A percentile compares a stretch with the other conserved stretches of the same genome.
Conservation (phyloP, 805 yeast species). For the Candida oleophila region DNA sequence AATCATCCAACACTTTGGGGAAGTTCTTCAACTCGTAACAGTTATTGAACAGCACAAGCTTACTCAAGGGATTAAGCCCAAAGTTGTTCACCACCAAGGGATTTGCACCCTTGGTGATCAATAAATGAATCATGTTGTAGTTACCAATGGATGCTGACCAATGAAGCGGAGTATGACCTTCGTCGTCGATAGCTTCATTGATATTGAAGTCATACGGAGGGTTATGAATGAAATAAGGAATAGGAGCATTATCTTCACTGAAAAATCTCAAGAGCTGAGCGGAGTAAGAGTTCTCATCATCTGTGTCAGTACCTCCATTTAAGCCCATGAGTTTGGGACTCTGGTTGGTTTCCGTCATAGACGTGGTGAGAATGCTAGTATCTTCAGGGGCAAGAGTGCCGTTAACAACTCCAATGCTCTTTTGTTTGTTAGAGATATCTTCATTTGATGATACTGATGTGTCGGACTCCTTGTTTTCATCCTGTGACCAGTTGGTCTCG, state of each 20-base stretch:
- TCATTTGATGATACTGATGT: slow-evolving; percentile 37
- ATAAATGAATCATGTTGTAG: slow-evolving; percentile 68
- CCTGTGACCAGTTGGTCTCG: slow-evolving; percentile 47
- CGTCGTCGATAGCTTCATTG: slow-evolving; percentile 83
- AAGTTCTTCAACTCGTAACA: slow-evolving; percentile 80
- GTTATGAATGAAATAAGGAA: slow-evolving; percentile 65
- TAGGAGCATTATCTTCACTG: slow-evolving; percentile 40
- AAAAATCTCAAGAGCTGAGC: slow-evolving; percentile 41
- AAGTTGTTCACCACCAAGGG: slow-evolving; percentile 49
- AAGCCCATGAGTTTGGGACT: not conserved
- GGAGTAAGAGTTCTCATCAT: slow-evolving; percentile 45
- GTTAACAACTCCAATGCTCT: not conserved
- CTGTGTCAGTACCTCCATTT: slow-evolving; percentile 18
- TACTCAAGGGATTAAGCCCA: slow-evolving; percentile 86
- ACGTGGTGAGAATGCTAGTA: slow-evolving; percentile 3
- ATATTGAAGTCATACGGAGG: slow-evolving; percentile 68
- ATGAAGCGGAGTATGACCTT: slow-evolving; percentile 91
- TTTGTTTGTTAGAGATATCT: slow-evolving; percentile 4
- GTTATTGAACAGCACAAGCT: slow-evolving; percentile 84
- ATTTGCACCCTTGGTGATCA: slow-evolving; percentile 75
- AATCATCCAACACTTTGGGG: slow-evolving; percentile 70
- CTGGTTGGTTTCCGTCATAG: not conserved
- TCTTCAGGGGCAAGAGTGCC: not conserved
- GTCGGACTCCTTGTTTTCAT: slow-evolving; percentile 40
- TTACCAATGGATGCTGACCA: slow-evolving; percentile 98